Conservation (phyloP, 164 flowering plant genomes). For the Dillenia turbinata region DNA sequence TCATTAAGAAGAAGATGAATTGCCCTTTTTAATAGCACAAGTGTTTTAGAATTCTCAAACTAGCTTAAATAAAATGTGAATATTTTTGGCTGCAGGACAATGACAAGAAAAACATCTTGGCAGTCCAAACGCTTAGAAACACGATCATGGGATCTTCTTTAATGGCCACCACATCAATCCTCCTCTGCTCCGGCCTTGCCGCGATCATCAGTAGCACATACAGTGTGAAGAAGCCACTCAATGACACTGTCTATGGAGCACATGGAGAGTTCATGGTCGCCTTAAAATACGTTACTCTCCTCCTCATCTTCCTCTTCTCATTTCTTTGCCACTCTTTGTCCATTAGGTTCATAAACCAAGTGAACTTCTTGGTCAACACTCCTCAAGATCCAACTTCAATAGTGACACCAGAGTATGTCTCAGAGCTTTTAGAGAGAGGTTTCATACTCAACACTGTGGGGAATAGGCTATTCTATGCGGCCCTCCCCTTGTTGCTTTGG, state of each 20-base stretch:
- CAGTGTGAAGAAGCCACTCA: conserved; percentile 54
- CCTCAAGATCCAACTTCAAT: conserved; percentile 23
- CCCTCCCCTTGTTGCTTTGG: conserved; percentile 61
- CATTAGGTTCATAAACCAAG: conserved; percentile 60
- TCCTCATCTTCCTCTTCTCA: conserved; percentile 49
- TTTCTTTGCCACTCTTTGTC: conserved; percentile 61
- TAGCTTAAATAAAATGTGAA: too few species aligned
- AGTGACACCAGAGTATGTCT: conserved; percentile 38
- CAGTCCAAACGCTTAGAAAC: conserved; percentile 64
- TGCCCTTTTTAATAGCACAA: too few species aligned
- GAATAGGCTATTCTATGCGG: conserved; percentile 52
- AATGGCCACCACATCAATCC: conserved; percentile 72
- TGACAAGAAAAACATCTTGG: conserved; percentile 68
- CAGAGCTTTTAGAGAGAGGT: conserved; percentile 48
- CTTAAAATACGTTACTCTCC: conserved; percentile 47
- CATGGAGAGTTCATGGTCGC: conserved; percentile 66
- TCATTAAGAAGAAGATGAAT: too few species aligned
- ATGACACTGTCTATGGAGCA: conserved; percentile 52
- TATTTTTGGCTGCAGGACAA: conserved; percentile 37
- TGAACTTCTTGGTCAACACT: conserved; percentile 49
- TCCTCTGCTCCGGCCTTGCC: conserved; percentile 55
- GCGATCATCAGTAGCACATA: conserved; percentile 72
- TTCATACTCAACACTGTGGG: conserved; percentile 46
- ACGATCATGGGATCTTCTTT: conserved; percentile 68
- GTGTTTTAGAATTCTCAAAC: too few species aligned